Conservation (phyloP, 805 yeast genomes). For the Kuraishia hungarica region DNA sequence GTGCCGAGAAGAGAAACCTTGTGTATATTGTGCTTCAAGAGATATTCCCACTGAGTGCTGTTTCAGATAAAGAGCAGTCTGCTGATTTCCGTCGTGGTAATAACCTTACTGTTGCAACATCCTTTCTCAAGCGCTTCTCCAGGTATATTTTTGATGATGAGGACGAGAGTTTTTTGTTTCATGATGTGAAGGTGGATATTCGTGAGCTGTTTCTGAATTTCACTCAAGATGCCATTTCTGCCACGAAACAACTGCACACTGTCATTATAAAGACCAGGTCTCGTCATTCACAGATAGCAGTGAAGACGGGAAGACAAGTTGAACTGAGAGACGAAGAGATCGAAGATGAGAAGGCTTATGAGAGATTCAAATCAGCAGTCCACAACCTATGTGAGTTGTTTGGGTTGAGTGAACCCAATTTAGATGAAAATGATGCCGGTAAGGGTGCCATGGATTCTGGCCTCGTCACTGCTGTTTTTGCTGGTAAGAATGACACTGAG, state of each 20-base stretch:
- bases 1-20: conserved; percentile 24
- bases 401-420: conserved; percentile 25
- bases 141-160: conserved; percentile 21
- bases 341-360: conserved; percentile 3
- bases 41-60: background rate
- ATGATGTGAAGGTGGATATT: conserved; percentile 19
- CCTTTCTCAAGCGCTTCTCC: conserved; percentile 42
- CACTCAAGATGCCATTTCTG: conserved; percentile 30
- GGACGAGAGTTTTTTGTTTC: conserved; percentile 19
- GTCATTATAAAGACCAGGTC: conserved; percentile 25
- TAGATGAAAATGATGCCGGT: conserved; percentile 16
- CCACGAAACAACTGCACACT: conserved; percentile 26
- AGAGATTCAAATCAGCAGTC: conserved; percentile 20
- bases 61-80: conserved; percentile 29
- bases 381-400: conserved; percentile 33
- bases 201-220: conserved; percentile 32
- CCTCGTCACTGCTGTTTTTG: conserved; percentile 18
- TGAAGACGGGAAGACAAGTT: conserved; percentile 55
- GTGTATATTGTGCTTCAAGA: conserved; percentile 29
- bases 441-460: conserved; percentile 16
- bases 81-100: conserved; percentile 23
- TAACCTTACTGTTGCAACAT: conserved; percentile 29
- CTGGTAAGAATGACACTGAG: conserved; percentile 6
- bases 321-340: conserved; percentile 20
- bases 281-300: conserved; percentile 44